These are phyloP conservation scores for Amorphotheca resinae DNA, from an alignment of 495 filamentous ascomycete genomes.

Conservation along the genomic window DNA sequence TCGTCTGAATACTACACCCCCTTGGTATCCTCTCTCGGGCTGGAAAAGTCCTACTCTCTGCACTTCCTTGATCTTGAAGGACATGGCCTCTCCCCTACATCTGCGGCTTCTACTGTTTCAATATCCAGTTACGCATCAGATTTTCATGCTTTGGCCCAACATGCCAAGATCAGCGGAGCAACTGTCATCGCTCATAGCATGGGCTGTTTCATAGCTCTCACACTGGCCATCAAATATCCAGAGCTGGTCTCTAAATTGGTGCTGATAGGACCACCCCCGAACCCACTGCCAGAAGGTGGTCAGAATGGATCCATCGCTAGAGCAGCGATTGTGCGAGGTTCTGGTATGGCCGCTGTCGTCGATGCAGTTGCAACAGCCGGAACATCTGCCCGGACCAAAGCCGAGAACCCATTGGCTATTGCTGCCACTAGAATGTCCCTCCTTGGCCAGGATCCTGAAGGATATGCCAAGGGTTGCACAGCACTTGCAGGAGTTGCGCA, in stretches of 20 bases:
- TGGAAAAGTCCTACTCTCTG: too few species aligned
- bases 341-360: slow-evolving; percentile 32
- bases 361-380: slow-evolving; percentile 29
- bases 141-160: too few species aligned
- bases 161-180: too few species aligned
- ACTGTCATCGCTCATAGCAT: too few species aligned
- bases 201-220: slow-evolving; percentile 33
- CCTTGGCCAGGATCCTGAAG: slow-evolving; percentile 35
- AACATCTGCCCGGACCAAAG: slow-evolving; percentile 32
- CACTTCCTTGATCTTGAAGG: too few species aligned
- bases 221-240: slow-evolving; percentile 28
- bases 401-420: slow-evolving; percentile 25
- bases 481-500: slow-evolving; percentile 31
- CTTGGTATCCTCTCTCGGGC: too few species aligned
- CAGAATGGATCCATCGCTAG: slow-evolving; percentile 29
- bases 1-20: too few species aligned
- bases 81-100: too few species aligned
- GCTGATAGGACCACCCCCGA: slow-evolving; percentile 30
- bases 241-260: slow-evolving; percentile 28
- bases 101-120: too few species aligned
- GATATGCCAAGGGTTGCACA: slow-evolving; percentile 41
- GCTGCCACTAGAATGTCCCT: slow-evolving; percentile 31
- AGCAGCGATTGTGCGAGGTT: slow-evolving; percentile 30
- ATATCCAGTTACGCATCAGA: too few species aligned
- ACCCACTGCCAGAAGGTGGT: slow-evolving; percentile 30